These are phyloP conservation scores for Elongisporangium prolatum DNA, from an alignment of 352 stramenopile species.

Conservation along the genomic window DNA sequence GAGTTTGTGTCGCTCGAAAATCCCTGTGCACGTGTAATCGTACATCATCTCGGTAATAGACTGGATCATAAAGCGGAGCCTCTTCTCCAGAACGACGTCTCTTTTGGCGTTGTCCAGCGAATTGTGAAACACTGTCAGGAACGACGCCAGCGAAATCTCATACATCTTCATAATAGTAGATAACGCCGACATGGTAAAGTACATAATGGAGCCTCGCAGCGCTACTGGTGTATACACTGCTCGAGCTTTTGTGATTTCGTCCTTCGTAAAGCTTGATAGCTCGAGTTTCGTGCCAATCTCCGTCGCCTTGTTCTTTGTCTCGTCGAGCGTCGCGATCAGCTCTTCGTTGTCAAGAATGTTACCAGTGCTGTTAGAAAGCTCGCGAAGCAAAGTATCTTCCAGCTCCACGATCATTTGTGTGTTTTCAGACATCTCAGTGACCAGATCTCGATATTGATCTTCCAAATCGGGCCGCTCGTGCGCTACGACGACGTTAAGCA, in stretches of 20 bases:
- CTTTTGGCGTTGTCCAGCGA: conserved; percentile 89
- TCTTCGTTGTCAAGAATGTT: conserved; percentile 96
- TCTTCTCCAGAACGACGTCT: conserved; percentile 88
- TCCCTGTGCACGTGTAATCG: conserved; percentile 95
- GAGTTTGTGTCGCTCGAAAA: conserved; percentile 97
- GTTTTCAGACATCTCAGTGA: conserved; percentile 92
- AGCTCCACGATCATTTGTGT: conserved; percentile 91
- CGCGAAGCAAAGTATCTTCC: conserved; percentile 90
- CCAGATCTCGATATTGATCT: conserved; percentile 90
- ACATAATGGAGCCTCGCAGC: conserved; percentile 91
- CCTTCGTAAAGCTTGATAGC: conserved; percentile 91
- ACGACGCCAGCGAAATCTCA: conserved; percentile 92
- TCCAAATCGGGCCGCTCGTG: conserved; percentile 92
- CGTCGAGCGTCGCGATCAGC: conserved; percentile 91
- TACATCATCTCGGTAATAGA: conserved; percentile 93
- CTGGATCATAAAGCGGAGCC: conserved; percentile 86
- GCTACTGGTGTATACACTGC: conserved; percentile 91
- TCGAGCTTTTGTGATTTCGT: conserved; percentile 91
- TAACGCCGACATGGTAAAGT: conserved; percentile 91
- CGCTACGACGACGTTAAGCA: conserved; percentile 92
- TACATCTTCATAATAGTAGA: conserved; percentile 95
- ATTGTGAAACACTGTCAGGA: conserved; percentile 90
- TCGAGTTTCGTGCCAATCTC: conserved; percentile 93
- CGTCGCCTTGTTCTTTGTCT: conserved; percentile 93
- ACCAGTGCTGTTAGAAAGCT: conserved; percentile 86